Evolutionary conservation across 768 basidiomycete genomes (phyloP), one percentile per base, ranked within the genome.

Genomic region (Cubamyces lactineus): DNA sequence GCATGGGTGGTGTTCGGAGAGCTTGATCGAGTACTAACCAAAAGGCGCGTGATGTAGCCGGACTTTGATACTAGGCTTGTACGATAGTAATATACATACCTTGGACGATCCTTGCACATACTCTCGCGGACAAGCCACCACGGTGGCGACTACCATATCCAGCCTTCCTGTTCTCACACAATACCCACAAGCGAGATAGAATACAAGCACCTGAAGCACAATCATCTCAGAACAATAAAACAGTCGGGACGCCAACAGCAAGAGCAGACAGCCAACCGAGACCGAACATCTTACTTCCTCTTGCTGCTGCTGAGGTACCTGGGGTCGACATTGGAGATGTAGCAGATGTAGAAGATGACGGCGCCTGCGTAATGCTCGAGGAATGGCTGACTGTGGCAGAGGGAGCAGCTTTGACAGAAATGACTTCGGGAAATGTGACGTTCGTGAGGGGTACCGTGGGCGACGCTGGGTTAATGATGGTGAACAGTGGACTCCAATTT

Each of bases 401-500:
- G 6, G 52, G 41, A 21, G 38, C 41, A 3, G 52, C 16, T 12
- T 16, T 23, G 23, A 53, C 21, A n/a, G 52, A 40, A 2, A 39
- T 11, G 11, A 12, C 11, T 19, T 17, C n/a, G 2, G 52, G 24
- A 23, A 42, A 53, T 17, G 34, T 53, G 15, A 42, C 41, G 38
- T 42, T 42, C n/a, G 15, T 30, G 21, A 23, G 34, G 48, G 19
- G 11, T 23, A 26, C 17, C 15, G 19, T 15, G 4, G 48, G 48
- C 13, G 48, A 49, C 1, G 23, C n/a, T 3, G 48, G 48, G 39
- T 38, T 47, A 2, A 24, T 26, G 66, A 76, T 74, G 11, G 72
- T 70, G 66, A 78, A 76, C 15, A 43, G 16, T n/a, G 70, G 71
- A 57, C 75, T 76, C 53, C 70, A 72, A 51, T 77, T 77, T 26